Conservation (phyloP, 352 stramenopile genomes). For the Globisporangium recalcitrans region DNA sequence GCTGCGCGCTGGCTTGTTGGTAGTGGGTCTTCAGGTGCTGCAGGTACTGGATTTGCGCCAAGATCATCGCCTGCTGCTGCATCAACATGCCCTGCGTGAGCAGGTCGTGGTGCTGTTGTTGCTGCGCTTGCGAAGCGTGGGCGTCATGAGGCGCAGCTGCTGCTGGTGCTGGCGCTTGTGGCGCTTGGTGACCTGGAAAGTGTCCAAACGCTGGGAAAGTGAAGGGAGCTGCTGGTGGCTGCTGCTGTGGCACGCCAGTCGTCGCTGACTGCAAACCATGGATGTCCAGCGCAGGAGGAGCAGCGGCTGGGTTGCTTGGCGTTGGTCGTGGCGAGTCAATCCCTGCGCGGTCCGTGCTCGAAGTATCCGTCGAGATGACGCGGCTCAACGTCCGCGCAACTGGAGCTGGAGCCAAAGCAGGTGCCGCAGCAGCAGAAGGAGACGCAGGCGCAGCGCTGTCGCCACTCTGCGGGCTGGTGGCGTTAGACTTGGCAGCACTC, state of each 20-base stretch:
- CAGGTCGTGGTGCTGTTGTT: conserved; percentile 35
- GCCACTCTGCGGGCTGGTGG: background rate
- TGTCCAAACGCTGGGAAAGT: conserved; percentile 10
- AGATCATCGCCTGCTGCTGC: conserved; percentile 72
- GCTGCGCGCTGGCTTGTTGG: conserved; percentile 16
- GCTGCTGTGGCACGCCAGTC: conserved; percentile 7
- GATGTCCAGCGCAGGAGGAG: conserved; percentile 1
- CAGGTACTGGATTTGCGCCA: conserved; percentile 81
- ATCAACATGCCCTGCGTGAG: conserved; percentile 62
- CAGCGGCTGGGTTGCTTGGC: background rate
- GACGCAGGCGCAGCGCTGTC: background rate
- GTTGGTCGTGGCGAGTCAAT: conserved; percentile 14
- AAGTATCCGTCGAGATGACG: conserved; percentile 1
- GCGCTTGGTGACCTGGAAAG: conserved; percentile 12
- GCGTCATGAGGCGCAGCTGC: background rate
- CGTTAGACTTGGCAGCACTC: background rate
- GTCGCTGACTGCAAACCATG: background rate
- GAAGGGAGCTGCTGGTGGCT: background rate
- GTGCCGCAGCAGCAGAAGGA: background rate
- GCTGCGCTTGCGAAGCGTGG: background rate
- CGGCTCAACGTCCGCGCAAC: conserved; percentile 1
- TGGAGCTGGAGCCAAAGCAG: background rate
- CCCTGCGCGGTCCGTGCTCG: conserved; percentile 6
- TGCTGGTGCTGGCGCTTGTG: conserved; percentile 9
- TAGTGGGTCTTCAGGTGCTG: conserved; percentile 56